Evolutionary conservation across 495 filamentous ascomycete species (phyloP).

Genomic region (Hypoxylon trugodes): DNA sequence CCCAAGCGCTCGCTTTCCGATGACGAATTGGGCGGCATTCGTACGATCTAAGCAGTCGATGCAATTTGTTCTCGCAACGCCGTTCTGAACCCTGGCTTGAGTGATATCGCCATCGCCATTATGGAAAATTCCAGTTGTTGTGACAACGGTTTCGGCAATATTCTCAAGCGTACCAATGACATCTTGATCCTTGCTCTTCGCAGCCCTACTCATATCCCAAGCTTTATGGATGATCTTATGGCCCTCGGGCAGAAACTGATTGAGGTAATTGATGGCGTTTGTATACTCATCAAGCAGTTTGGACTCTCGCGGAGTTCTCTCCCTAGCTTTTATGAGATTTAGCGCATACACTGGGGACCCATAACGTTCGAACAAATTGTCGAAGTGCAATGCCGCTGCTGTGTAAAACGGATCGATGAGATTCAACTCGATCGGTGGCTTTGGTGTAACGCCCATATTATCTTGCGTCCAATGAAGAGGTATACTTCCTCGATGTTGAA

Average conservation of each 20-base stretch:
- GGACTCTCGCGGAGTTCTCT: conserved; percentile 91
- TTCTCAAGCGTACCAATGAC: conserved; percentile 90
- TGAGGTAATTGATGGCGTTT: conserved; percentile 88
- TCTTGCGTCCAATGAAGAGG: conserved; percentile 98
- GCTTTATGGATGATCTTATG: conserved; percentile 92
- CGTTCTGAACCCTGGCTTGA: conserved; percentile 81
- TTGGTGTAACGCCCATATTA: conserved; percentile 92
- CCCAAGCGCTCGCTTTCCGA: conserved; percentile 93
- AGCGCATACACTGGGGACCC: conserved; percentile 89
- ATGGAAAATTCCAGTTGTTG: conserved; percentile 90
- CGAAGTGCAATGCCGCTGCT: conserved; percentile 95
- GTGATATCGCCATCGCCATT: conserved; percentile 77
- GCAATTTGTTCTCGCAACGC: conserved; percentile 93
- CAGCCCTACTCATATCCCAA: conserved; percentile 97
- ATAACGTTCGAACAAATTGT: conserved; percentile 93
- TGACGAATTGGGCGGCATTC: conserved; percentile 97
- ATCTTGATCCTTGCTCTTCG: conserved; percentile 94
- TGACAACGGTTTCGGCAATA: conserved; percentile 86
- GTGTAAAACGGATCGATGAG: conserved; percentile 95
- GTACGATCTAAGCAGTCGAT: conserved; percentile 97
- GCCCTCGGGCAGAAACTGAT: conserved; percentile 86
- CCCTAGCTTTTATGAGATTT: conserved; percentile 92
- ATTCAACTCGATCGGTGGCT: conserved; percentile 94
- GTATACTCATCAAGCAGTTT: conserved; percentile 89
- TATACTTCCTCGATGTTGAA: conserved; percentile 96